Base-by-base conservation (phyloP, 1,284 basidiomycete genomes). In the Fomitopsis schrenkii region DNA sequence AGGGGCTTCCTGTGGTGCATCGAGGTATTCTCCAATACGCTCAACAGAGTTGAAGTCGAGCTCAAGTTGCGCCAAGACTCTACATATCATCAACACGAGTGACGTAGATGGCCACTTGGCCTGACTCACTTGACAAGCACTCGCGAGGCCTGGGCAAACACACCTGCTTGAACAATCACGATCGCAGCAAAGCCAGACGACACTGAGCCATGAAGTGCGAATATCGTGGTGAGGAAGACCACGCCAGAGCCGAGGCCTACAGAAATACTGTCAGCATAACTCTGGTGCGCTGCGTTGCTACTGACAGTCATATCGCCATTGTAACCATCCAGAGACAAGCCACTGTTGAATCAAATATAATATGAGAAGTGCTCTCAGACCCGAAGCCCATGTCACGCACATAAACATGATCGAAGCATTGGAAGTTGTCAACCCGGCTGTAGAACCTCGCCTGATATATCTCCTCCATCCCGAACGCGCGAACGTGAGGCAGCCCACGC, bases 41-140 rank as follows among this genome's bases (percentile, higher is more conserved):
- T 96, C 93, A 6, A 95, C 86, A 26, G 88, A 86, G 73, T 87
- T 88, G 75, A 93, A 91, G 74, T 90, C 87, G 15, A 90, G 78
- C 69, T 90, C 88, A 0, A 90, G 72, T 68, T 89, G 87, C 1
- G 86, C 86, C 28, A 82, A 79, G 9, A 88, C 85, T 65, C 83
- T 85, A 59, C 28, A 59, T 35, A 61, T 42, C 36, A 59, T 30
- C 19, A 8, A 38, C 2, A 5, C 35, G 12, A 4, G 15, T 12
- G 33, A 19, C 8, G 35, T 17, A 19, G 15, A 26, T 38, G 30
- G 15, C 14, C 19, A 44, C 45, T 19, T 10, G 50, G 33, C 26
- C 40, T 5, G 22, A 60, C 75, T 15, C 77, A 83, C 75, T 79
- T 83, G 1, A 91, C 86, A n/a, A 90, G 80, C 59, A 84, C 81